Percentiles rank a stretch among this genome's conserved stretches.
Evolutionary conservation across 768 basidiomycete species (phyloP).

Genomic region (Russula vinacea): DNA sequence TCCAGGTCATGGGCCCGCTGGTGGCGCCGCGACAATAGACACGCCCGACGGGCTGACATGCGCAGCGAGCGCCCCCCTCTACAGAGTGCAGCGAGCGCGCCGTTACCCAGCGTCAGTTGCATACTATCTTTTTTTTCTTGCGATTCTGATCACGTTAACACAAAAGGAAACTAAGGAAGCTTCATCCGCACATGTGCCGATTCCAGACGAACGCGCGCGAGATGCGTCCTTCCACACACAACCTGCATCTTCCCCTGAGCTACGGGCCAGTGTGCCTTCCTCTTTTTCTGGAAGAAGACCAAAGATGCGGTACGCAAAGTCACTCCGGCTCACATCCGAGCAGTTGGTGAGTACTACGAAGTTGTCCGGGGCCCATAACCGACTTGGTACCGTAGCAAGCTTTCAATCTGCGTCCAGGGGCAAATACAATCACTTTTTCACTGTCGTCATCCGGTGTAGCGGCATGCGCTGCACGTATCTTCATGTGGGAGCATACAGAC

Average conservation of each 20-base stretch:
- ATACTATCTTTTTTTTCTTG: background rate
- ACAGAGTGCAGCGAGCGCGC: slow-evolving; percentile 9
- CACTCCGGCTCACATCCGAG: slow-evolving; percentile 87
- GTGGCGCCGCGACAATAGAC: slow-evolving; percentile 63
- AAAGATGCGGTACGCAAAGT: slow-evolving; percentile 78
- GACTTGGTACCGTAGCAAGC: slow-evolving; percentile 56
- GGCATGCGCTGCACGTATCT: slow-evolving; percentile 88
- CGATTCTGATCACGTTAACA: background rate
- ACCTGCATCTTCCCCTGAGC: slow-evolving; percentile 9
- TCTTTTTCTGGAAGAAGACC: slow-evolving; percentile 1
- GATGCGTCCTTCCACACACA: background rate
- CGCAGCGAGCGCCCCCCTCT: background rate
- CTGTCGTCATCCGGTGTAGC: slow-evolving; percentile 77
- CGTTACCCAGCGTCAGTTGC: slow-evolving; percentile 12
- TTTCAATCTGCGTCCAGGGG: slow-evolving; percentile 77
- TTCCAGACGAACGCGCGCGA: slow-evolving; percentile 4
- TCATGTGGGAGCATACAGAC: slow-evolving; percentile 93
- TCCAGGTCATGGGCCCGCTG: slow-evolving; percentile 74
- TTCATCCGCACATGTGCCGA: background rate
- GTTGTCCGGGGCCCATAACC: background rate
- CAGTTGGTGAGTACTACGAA: slow-evolving; percentile 66
- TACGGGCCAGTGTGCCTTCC: background rate
- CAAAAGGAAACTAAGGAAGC: background rate
- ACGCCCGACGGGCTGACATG: slow-evolving; percentile 17
- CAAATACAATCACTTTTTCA: slow-evolving; percentile 92